Percentiles rank a stretch among this genome's conserved stretches.
Conservation (phyloP, 768 basidiomycete genomes). For the Leucogyrophana mollusca region DNA sequence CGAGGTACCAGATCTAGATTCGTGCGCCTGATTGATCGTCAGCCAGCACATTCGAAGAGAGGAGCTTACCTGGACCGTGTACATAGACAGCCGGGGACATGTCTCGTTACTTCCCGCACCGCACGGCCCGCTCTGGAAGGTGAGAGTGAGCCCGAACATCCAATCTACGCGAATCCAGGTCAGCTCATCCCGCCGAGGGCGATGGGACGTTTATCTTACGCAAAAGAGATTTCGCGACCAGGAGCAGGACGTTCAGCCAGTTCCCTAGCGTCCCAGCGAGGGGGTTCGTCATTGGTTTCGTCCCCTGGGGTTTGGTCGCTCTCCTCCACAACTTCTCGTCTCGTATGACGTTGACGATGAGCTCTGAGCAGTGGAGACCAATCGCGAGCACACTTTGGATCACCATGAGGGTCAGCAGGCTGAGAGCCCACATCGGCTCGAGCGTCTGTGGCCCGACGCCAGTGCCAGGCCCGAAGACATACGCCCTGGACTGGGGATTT, state of each 20-base stretch:
- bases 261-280: conserved; percentile 20
- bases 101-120: too few species aligned
- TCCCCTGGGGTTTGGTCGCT: conserved; percentile 15
- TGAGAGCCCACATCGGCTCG: too few species aligned
- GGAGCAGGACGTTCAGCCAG: conserved; percentile 12
- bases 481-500: conserved; percentile 7
- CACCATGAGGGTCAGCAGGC: too few species aligned
- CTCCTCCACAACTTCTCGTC: conserved; percentile 27
- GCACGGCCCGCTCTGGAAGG: conserved; percentile 1
- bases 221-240: conserved; percentile 21
- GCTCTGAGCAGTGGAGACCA: conserved; percentile 25
- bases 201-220: conserved; percentile 21
- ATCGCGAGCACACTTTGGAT: conserved; percentile 27
- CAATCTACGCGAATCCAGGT: conserved; percentile 16
- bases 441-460: too few species aligned
- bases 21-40: not conserved
- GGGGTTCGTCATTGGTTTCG: conserved; percentile 15
- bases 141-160: conserved; percentile 31
- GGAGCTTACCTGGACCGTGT: conserved; percentile 19
- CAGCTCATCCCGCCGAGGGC: not conserved
- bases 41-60: not conserved
- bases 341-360: conserved; percentile 26
- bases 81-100: conserved; percentile 15
- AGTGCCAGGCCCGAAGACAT: too few species aligned
- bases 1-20: conserved; percentile 27